Conservation (phyloP, 1,139 yeast species). For the Debaryomycetaceae sp. region DNA sequence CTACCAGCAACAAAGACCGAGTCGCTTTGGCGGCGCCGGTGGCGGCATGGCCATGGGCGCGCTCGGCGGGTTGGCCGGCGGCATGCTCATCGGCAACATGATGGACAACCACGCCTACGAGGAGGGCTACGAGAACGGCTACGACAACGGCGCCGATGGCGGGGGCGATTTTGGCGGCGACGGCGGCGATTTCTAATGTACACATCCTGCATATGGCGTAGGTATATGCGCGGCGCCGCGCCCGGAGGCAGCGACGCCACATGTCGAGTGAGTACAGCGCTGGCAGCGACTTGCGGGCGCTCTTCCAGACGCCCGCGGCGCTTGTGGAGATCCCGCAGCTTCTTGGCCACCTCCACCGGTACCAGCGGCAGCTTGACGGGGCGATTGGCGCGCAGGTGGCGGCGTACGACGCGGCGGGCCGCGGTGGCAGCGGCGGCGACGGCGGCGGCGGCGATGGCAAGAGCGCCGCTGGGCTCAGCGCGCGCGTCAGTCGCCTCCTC, state of each 20-base stretch:
- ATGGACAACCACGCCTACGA: slow-evolving; percentile 27
- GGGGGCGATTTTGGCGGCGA: slow-evolving; percentile 13
- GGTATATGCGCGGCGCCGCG: slow-evolving; percentile 20
- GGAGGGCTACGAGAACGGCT: slow-evolving; percentile 32
- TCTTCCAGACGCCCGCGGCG: slow-evolving; percentile 40
- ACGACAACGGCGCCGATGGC: slow-evolving; percentile 13
- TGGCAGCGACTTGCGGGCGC: slow-evolving; percentile 29
- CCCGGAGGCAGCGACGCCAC: slow-evolving; percentile 31
- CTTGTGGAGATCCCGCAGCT: slow-evolving; percentile 45
- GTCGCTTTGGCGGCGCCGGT: slow-evolving; percentile 13
- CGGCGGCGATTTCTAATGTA: slow-evolving; percentile 4
- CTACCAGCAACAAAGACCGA: slow-evolving; percentile 12
- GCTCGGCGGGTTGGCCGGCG: slow-evolving; percentile 80
- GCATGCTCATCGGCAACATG: slow-evolving; percentile 52
- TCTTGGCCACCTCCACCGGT: slow-evolving; percentile 32
- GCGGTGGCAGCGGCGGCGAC: no score
- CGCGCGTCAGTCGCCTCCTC: slow-evolving; percentile 47
- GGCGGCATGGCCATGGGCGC: slow-evolving; percentile 63
- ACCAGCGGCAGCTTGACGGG: slow-evolving; percentile 42
- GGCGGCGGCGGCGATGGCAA: no score
- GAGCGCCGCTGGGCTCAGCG: slow-evolving; percentile 26
- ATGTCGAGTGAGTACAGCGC: no score
- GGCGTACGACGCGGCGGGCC: slow-evolving; percentile 21
- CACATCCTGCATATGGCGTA: no score
- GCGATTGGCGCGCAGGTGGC: slow-evolving; percentile 32